phyloP scores from a whole-genome alignment of 2,329 filamentous ascomycete species.

The Septoria petroselini region DNA sequence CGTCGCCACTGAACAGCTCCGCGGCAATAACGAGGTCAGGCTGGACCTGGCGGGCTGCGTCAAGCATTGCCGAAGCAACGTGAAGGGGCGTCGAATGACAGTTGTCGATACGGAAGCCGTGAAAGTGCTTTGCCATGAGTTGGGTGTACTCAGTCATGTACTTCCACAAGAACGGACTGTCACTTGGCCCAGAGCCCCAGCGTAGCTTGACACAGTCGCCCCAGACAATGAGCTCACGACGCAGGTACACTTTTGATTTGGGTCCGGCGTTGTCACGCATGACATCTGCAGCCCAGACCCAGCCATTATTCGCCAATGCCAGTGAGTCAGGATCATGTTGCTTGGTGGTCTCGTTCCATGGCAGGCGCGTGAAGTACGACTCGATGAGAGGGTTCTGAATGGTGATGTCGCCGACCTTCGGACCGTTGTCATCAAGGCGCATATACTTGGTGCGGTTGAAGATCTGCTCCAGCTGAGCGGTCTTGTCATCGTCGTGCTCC shows the following conservation, averaged over 20 bases:
- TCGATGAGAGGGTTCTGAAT: constrained; percentile 79
- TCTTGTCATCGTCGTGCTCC: constrained; percentile 82
- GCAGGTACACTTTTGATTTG: constrained; percentile 86
- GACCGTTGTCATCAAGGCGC: constrained; percentile 86
- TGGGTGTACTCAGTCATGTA: constrained; percentile 92
- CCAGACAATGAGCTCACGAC: constrained; percentile 95
- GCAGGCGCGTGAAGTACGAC: constrained; percentile 88
- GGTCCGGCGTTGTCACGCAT: constrained; percentile 91
- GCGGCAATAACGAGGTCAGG: constrained; percentile 89
- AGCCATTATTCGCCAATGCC: constrained; percentile 90
- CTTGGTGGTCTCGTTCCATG: constrained; percentile 71
- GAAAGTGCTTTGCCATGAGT: constrained; percentile 90
- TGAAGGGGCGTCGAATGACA: constrained; percentile 94
- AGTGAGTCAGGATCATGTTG: constrained; percentile 73
- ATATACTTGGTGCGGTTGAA: constrained; percentile 95
- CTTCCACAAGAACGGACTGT: constrained; percentile 92
- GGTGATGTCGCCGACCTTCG: constrained; percentile 77
- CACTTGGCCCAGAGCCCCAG: constrained; percentile 74
- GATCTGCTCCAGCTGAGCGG: constrained; percentile 82
- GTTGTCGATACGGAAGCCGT: constrained; percentile 95
- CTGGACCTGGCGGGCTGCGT: constrained; percentile 83
- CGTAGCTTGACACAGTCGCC: constrained; percentile 96
- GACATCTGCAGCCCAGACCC: constrained; percentile 97
- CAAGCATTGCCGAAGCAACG: constrained; percentile 90
- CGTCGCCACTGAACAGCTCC: constrained; percentile 91